A percentile compares a stretch with the other conserved stretches of the same genome.
Conservation (phyloP, 306 rosid genomes). For the Acacia confusa region DNA sequence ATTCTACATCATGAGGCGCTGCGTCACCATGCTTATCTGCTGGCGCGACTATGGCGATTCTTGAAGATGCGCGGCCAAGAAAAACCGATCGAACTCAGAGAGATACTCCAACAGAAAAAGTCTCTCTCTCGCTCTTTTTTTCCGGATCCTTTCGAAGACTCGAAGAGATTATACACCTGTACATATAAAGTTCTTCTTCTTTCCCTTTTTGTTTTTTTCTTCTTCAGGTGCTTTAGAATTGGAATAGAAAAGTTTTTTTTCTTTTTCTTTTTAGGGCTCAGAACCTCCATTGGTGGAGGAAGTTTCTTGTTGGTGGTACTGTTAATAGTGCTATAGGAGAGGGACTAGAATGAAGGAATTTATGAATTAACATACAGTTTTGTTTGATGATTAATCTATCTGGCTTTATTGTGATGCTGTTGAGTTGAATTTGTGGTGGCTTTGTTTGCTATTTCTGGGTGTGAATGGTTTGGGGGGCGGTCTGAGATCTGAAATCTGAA, state of each 20-base stretch:
- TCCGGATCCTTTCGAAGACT: not conserved
- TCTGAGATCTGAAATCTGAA: slow-evolving; percentile 45
- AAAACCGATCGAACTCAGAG: not conserved
- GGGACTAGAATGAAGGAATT: slow-evolving; percentile 31
- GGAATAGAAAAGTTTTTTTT: not conserved
- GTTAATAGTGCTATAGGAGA: slow-evolving; percentile 25
- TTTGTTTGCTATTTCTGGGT: not conserved
- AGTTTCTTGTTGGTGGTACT: slow-evolving; percentile 28
- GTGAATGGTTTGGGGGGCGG: slow-evolving; percentile 14
- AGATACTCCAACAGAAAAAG: not conserved
- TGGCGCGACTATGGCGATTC: slow-evolving; percentile 88
- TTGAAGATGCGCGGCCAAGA: not conserved
- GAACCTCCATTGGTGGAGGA: slow-evolving; percentile 36
- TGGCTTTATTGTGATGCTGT: not conserved
- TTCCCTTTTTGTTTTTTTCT: not conserved
- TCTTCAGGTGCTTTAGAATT: not conserved
- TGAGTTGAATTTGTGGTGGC: slow-evolving; percentile 18
- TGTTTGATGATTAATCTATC: not conserved
- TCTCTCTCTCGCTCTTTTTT: slow-evolving; percentile 5
- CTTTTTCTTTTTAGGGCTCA: not conserved
- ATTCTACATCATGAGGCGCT: slow-evolving; percentile 87
- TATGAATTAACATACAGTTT: slow-evolving; percentile 3
- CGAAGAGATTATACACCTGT: slow-evolving; percentile 32
- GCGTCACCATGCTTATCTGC: slow-evolving; percentile 87
- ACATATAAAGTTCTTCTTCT: slow-evolving; percentile 26